Evolutionary conservation across 23 red algal species (phyloP).

Genomic region (Cyanidiococcus yangmingshanensis): DNA sequence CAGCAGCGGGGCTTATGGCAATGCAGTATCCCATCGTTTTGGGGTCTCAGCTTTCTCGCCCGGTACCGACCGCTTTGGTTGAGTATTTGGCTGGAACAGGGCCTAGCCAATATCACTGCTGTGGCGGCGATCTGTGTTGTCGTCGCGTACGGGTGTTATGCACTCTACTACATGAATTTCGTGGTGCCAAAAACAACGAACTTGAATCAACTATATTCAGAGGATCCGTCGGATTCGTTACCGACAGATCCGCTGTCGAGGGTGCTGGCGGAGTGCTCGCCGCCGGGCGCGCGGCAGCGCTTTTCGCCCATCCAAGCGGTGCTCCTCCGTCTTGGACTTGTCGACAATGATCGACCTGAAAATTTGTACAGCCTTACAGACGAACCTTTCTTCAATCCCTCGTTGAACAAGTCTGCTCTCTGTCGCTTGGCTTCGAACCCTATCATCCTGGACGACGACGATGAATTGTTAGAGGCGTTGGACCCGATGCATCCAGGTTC

Average conservation of each 20-base stretch:
- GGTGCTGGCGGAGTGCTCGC: neutral
- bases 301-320: slow-evolving; percentile 4
- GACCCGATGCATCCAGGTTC: neutral
- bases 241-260: neutral
- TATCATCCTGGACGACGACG: neutral
- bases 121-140: neutral
- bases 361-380: neutral
- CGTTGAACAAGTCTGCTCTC: neutral
- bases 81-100: neutral
- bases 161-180: neutral
- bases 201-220: neutral
- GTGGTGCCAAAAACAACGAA: neutral
- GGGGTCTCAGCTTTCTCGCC: neutral
- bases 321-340: neutral
- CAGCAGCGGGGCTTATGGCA: neutral
- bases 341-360: neutral
- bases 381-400: neutral
- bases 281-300: neutral
- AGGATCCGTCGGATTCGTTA: neutral
- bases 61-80: neutral
- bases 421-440: neutral
- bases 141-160: neutral
- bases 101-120: neutral
- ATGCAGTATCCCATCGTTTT: neutral
- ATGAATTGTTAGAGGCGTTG: neutral